phyloP scores from a whole-genome alignment of 352 stramenopile genomes.

The Globisporangium yorkense region DNA sequence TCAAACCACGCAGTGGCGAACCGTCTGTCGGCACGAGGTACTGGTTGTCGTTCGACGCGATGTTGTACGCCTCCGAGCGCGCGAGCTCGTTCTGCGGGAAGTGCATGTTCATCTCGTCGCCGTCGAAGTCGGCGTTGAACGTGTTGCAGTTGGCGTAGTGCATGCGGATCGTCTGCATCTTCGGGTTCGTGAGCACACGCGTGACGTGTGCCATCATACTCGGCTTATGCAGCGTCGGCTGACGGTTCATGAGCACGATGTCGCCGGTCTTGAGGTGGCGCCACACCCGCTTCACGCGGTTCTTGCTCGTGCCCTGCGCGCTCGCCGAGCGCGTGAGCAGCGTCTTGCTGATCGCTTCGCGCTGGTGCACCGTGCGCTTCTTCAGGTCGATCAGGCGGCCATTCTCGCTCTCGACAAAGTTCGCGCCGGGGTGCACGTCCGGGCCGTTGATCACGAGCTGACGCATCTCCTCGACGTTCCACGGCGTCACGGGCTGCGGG shows the following conservation, averaged over 20 bases:
- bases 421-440: slow-evolving; percentile 95
- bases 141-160: slow-evolving; percentile 99
- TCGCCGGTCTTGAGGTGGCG: slow-evolving; percentile 97
- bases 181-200: slow-evolving; percentile 94
- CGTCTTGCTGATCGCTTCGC: slow-evolving; percentile 94
- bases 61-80: slow-evolving; percentile 96
- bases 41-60: slow-evolving; percentile 97
- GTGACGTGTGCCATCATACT: slow-evolving; percentile 99
- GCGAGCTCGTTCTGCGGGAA: slow-evolving; percentile 98
- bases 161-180: slow-evolving; percentile 99
- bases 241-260: slow-evolving; percentile 98
- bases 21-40: slow-evolving; percentile 98
- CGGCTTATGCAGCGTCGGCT: slow-evolving; percentile 99
- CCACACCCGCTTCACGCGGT: slow-evolving; percentile 95
- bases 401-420: slow-evolving; percentile 96
- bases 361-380: slow-evolving; percentile 90
- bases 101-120: slow-evolving; percentile 99
- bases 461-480: slow-evolving; percentile 97
- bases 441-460: slow-evolving; percentile 95
- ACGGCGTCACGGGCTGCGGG: slow-evolving; percentile 96
- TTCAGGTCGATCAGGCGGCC: slow-evolving; percentile 93
- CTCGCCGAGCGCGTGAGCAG: slow-evolving; percentile 89
- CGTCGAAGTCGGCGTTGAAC: slow-evolving; percentile 99
- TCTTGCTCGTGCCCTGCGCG: slow-evolving; percentile 72
- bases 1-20: slow-evolving; percentile 96